These are phyloP conservation scores for Wickerhamomyces sydowiorum DNA, from an alignment of 805 yeast species.

Conservation along the genomic window DNA sequence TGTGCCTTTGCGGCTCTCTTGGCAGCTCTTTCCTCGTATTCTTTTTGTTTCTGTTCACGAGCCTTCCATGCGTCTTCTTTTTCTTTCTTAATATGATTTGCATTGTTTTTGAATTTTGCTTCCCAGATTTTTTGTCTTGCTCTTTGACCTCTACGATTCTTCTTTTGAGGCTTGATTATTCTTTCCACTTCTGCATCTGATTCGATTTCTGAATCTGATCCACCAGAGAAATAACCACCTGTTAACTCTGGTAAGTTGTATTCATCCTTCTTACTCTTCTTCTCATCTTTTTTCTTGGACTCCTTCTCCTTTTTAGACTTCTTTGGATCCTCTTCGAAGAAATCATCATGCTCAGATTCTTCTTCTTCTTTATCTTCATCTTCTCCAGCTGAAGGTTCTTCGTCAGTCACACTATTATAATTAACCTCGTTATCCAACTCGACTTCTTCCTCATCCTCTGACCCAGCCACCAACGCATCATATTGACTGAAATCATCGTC, in stretches of 20 bases:
- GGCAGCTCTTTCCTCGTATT: conserved; percentile 66
- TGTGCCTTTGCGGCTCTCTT: conserved; percentile 55
- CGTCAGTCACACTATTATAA: conserved; percentile 62
- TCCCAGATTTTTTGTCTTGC: conserved; percentile 98
- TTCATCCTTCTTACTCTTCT: conserved; percentile 5
- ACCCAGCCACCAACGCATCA: conserved; percentile 31
- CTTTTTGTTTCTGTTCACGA: conserved; percentile 53
- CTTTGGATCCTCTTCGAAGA: conserved; percentile 27
- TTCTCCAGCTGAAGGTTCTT: conserved; percentile 41
- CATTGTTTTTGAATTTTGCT: conserved; percentile 72
- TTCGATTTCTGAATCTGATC: conserved; percentile 56
- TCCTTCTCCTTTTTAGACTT: conserved; percentile 16
- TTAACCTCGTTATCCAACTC: conserved; percentile 25
- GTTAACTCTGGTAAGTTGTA: conserved; percentile 60
- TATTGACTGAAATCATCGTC: conserved; percentile 24
- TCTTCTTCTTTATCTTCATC: conserved; percentile 19
- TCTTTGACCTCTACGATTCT: conserved; percentile 94
- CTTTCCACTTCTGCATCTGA: conserved; percentile 45
- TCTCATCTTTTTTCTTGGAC: background rate
- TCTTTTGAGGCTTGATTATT: conserved; percentile 49
- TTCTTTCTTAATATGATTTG: conserved; percentile 77
- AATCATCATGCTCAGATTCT: conserved; percentile 34
- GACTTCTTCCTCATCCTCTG: conserved; percentile 38
- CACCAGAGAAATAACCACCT: conserved; percentile 82
- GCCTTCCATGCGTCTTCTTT: conserved; percentile 47